Percentiles rank a stretch among this genome's conserved stretches.
Conservation (phyloP, 129 eudicot genomes). For the Flaveria trinervia region DNA sequence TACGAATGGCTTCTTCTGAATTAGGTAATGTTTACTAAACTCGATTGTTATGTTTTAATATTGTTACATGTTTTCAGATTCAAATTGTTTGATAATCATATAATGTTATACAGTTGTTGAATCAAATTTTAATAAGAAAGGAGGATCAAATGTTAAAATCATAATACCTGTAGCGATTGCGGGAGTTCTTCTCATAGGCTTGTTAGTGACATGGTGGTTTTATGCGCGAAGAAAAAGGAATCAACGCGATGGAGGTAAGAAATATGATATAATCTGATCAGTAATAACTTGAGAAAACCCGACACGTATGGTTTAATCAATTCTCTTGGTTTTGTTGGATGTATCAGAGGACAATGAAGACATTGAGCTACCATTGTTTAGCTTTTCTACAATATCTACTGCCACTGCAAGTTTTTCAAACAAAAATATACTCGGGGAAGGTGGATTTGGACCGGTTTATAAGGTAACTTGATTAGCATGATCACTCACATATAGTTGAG, state of each 20-base stretch:
- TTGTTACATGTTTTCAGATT: background rate
- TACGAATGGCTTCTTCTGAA: slow-evolving; percentile 50
- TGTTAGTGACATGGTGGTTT: slow-evolving; percentile 24
- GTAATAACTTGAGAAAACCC: background rate
- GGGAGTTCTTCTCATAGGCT: slow-evolving; percentile 33
- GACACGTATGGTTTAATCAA: no score
- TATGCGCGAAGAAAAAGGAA: slow-evolving; percentile 26
- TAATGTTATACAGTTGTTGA: slow-evolving; percentile 6
- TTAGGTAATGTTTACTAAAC: slow-evolving; percentile 28
- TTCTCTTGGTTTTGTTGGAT: background rate
- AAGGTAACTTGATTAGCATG: slow-evolving; percentile 16
- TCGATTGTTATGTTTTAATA: no score
- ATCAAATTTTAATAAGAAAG: slow-evolving; percentile 21
- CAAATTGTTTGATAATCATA: background rate
- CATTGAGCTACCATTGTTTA: slow-evolving; percentile 22
- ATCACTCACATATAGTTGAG: background rate
- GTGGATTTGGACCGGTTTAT: slow-evolving; percentile 40
- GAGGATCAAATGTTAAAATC: slow-evolving; percentile 18
- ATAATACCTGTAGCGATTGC: background rate
- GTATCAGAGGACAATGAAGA: slow-evolving; percentile 1
- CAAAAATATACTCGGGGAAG: slow-evolving; percentile 30
- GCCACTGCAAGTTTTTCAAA: slow-evolving; percentile 29
- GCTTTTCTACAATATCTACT: slow-evolving; percentile 23
- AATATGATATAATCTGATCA: background rate
- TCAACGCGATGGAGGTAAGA: slow-evolving; percentile 18